phyloP scores from a whole-genome alignment of 2,329 filamentous ascomycete genomes.

The Colletotrichum karsti region DNA sequence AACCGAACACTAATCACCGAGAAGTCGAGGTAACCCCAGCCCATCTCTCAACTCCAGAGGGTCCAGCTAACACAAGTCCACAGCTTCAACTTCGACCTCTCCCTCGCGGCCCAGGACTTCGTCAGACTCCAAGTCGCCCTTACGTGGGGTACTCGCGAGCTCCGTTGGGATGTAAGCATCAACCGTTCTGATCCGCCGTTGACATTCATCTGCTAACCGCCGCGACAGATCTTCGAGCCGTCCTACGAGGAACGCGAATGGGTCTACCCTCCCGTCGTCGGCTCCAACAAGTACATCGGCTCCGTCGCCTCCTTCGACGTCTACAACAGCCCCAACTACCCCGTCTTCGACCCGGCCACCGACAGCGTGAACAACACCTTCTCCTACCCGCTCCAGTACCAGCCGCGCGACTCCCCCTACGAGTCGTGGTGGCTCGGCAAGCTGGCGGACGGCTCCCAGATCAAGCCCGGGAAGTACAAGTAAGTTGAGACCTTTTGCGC shows the following conservation, averaged over 20 bases:
- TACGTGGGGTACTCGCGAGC: constrained; percentile 36
- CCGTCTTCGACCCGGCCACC: constrained; percentile 40
- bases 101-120: constrained; percentile 34
- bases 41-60: too few relatives aligned
- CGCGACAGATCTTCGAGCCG: constrained; percentile 42
- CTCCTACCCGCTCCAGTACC: constrained; percentile 45
- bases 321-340: constrained; percentile 20
- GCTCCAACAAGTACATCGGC: constrained; percentile 49
- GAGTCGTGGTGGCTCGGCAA: constrained; percentile 53
- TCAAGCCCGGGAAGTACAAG: constrained; percentile 50
- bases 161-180: constrained; percentile 36
- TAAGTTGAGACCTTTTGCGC: too few relatives aligned
- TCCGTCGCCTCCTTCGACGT: constrained; percentile 43
- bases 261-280: constrained; percentile 49
- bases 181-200: not conserved
- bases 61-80: not conserved
- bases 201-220: not conserved
- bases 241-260: constrained; percentile 49
- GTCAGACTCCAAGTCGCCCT: constrained; percentile 32
- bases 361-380: constrained; percentile 47
- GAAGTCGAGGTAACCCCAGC: not conserved
- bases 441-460: constrained; percentile 49
- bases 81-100: constrained; percentile 34
- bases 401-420: constrained; percentile 41
- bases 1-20: constrained; percentile 9